These are phyloP conservation scores for Boletus sp. DNA, from an alignment of 1,284 basidiomycete species.

Conservation along the genomic window DNA sequence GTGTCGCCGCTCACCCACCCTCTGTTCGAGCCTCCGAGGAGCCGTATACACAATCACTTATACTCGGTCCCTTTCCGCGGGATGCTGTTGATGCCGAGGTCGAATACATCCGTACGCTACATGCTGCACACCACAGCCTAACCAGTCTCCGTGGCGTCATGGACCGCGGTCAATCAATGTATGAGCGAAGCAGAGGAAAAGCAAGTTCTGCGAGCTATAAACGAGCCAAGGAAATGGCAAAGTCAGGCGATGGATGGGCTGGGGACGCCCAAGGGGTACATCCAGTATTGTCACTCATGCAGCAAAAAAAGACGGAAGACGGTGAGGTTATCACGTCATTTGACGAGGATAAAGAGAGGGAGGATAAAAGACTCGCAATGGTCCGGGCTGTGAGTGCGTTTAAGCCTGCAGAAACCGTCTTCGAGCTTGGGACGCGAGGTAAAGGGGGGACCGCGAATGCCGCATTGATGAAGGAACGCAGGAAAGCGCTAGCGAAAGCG, in stretches of 20 bases:
- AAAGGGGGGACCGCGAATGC: constrained; percentile 59
- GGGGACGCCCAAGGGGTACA: constrained; percentile 64
- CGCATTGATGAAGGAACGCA: constrained; percentile 83
- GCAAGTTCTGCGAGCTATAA: constrained; percentile 84
- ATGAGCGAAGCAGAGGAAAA: constrained; percentile 89
- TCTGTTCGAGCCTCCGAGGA: constrained; percentile 46
- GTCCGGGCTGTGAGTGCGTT: constrained; percentile 80
- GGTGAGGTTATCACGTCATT: constrained; percentile 23
- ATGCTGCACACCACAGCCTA: constrained; percentile 68
- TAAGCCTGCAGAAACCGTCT: constrained; percentile 85
- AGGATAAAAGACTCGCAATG: constrained; percentile 63
- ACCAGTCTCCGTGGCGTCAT: constrained; percentile 81
- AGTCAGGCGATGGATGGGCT: constrained; percentile 66
- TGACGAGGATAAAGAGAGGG: constrained; percentile 33
- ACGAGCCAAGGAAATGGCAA: constrained; percentile 85
- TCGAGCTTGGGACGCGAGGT: constrained; percentile 82
- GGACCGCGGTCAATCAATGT: constrained; percentile 88
- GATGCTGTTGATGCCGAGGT: constrained; percentile 78
- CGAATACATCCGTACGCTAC: constrained; percentile 73
- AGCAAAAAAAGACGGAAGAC: constrained; percentile 31
- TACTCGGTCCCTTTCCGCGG: constrained; percentile 85
- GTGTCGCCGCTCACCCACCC: constrained; percentile 29
- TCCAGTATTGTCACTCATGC: constrained; percentile 53
- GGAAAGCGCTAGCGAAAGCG: constrained; percentile 73
- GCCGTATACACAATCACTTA: constrained; percentile 63